These are phyloP conservation scores for Saccharomyces hybrid DNA, from an alignment of 1,139 yeast genomes.

Conservation along the genomic window DNA sequence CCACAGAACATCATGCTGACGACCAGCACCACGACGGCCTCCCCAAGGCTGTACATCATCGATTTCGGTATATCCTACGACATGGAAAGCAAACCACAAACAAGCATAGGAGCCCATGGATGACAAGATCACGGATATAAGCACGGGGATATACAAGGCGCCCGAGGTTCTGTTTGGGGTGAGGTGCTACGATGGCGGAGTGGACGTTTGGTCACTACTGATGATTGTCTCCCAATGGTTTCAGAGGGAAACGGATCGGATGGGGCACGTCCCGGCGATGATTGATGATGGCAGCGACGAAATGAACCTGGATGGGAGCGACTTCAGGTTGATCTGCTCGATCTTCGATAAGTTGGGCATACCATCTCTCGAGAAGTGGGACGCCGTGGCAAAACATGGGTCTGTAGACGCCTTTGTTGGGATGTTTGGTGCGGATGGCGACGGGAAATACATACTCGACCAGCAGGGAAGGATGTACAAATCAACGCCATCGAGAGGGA, in stretches of 20 bases:
- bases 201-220: slow-evolving; percentile 82
- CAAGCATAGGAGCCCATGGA: slow-evolving; percentile 41
- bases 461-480: background rate
- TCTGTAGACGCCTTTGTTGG: slow-evolving; percentile 37
- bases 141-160: slow-evolving; percentile 72
- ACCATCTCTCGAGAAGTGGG: slow-evolving; percentile 48
- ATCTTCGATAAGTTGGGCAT: slow-evolving; percentile 64
- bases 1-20: slow-evolving; percentile 65
- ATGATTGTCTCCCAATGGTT: slow-evolving; percentile 57
- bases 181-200: slow-evolving; percentile 48
- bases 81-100: slow-evolving; percentile 31
- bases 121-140: slow-evolving; percentile 58
- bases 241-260: slow-evolving; percentile 37
- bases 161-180: slow-evolving; percentile 76
- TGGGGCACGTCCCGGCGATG: slow-evolving; percentile 31
- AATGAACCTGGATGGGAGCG: slow-evolving; percentile 41
- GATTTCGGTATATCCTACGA: slow-evolving; percentile 77
- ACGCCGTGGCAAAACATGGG: slow-evolving; percentile 37
- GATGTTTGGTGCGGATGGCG: slow-evolving; percentile 30
- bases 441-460: slow-evolving; percentile 11
- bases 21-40: slow-evolving; percentile 5
- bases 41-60: slow-evolving; percentile 41
- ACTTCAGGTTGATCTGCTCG: slow-evolving; percentile 55
- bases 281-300: slow-evolving; percentile 31
- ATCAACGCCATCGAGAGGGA: background rate